phyloP scores from a whole-genome alignment of 177 flowering plant genomes.

The Tripterygium wilfordii region DNA sequence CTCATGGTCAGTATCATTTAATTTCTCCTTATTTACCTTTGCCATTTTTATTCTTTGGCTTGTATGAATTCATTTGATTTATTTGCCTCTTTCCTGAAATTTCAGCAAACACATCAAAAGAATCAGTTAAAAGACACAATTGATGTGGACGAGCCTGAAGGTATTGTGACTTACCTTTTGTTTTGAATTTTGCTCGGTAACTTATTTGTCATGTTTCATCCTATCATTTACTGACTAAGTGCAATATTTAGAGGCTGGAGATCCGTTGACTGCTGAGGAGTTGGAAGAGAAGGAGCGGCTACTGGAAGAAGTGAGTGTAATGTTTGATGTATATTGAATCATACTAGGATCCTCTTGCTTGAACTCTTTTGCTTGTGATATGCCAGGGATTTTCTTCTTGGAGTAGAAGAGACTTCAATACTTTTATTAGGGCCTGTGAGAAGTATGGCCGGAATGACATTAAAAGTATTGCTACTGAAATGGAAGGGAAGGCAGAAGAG shows the following conservation, averaged over 20 bases:
- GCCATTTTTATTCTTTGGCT: background rate
- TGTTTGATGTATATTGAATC: constrained; percentile 1
- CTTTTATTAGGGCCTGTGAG: constrained; percentile 97
- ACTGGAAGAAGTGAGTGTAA: constrained; percentile 62
- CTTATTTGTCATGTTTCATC: background rate
- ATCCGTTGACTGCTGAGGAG: constrained; percentile 89
- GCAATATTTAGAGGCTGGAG: constrained; percentile 47
- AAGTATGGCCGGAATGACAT: constrained; percentile 94
- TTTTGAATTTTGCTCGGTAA: background rate
- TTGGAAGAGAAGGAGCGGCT: constrained; percentile 89
- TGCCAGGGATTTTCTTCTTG: constrained; percentile 91
- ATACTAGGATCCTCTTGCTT: background rate
- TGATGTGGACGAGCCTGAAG: constrained; percentile 93
- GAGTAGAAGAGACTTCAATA: constrained; percentile 95
- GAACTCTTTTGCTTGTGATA: constrained; percentile 4
- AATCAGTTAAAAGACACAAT: constrained; percentile 85
- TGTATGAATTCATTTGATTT: background rate
- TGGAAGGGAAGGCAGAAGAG: constrained; percentile 93
- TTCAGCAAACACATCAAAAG: constrained; percentile 80
- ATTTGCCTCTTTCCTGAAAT: background rate
- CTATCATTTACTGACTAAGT: background rate
- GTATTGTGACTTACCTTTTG: constrained; percentile 24
- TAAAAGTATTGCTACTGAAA: constrained; percentile 79
- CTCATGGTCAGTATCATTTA: constrained; percentile 62
- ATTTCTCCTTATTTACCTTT: background rate